Base-by-base conservation (phyloP, 2,329 filamentous ascomycete species). In the Alternaria brassicicola region DNA sequence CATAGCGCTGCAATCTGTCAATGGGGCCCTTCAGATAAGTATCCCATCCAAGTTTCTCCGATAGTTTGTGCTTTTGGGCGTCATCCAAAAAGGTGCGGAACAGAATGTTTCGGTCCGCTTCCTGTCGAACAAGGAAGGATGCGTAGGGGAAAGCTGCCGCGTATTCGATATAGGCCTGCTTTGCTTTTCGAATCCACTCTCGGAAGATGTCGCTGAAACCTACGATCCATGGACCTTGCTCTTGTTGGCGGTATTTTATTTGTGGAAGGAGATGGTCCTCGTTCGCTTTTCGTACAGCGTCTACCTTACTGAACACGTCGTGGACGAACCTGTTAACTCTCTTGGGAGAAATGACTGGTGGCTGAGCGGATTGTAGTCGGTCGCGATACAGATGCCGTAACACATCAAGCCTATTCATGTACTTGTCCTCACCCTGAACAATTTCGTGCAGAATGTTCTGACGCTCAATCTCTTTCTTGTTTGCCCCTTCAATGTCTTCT, bases 201-300 rank as follows among this genome's bases (percentile, higher is more conserved):
- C 95, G 85, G 82, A 99, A 98, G 48, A 99, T 92, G 72, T 98
- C 95, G 74, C 93, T 97, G 78, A 97, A 97, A 3, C 95, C 95
- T 12, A 86, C 84, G 57, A 99, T 89, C 88, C 93, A 99, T 0
- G 95, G 95, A 0, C 95, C 95, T 79, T 99, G 94, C 74, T 98
- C 95, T 71, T 95, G 91, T 76, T 99, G 95, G 25, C 95, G 88
- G 75, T 98, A 99, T 73, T 98, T 98, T 69, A 99, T 85, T 76
- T 97, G 94, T 2, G 94, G 90, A 23, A 99, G 81, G 19, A 99
- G 85, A 75, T 95, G 89, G 62, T 97, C 93, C 76, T 96, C 95
- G 77, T 98, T 98, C 68, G 93, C 92, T 65, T 89, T 88, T 72
- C 94, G 91, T 33, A 99, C 91, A 0, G 88, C 87, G 64, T 98